Conservation (phyloP, 2,329 filamentous ascomycete genomes). For the Phaeophleospora eucalypticola region DNA sequence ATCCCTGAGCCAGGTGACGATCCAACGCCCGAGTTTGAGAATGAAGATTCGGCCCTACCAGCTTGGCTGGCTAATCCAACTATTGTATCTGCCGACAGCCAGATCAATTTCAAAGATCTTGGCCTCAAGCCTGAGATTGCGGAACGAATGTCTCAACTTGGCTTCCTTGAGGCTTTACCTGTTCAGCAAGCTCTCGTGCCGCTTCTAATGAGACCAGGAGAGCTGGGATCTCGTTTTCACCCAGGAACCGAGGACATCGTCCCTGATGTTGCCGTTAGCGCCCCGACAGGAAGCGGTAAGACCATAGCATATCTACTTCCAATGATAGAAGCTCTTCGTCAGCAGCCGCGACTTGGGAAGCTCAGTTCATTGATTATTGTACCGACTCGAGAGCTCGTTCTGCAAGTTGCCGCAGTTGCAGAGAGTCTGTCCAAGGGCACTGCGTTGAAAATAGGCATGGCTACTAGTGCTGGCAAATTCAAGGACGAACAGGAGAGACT, state of each 20-base stretch:
- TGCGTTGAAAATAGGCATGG: constrained; percentile 72
- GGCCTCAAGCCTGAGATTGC: constrained; percentile 59
- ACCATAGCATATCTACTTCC: constrained; percentile 88
- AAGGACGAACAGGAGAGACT: constrained; percentile 59
- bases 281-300: constrained; percentile 92
- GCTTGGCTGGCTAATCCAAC: constrained; percentile 74
- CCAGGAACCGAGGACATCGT: constrained; percentile 27
- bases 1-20: constrained; percentile 34
- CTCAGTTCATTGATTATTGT: constrained; percentile 80
- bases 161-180: constrained; percentile 68
- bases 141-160: constrained; percentile 61
- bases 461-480: constrained; percentile 76
- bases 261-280: constrained; percentile 80
- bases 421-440: constrained; percentile 70
- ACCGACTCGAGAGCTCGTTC: constrained; percentile 70
- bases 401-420: constrained; percentile 71
- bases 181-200: constrained; percentile 79
- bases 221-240: constrained; percentile 21
- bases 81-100: constrained; percentile 59
- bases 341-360: constrained; percentile 56
- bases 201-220: constrained; percentile 63
- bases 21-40: constrained; percentile 8
- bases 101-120: constrained; percentile 59
- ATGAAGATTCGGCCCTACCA: constrained; percentile 74
- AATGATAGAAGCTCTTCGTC: constrained; percentile 71